These are phyloP conservation scores for Neofusicoccum kwambonambiense DNA, from an alignment of 2,329 filamentous ascomycete species.

Conservation along the genomic window DNA sequence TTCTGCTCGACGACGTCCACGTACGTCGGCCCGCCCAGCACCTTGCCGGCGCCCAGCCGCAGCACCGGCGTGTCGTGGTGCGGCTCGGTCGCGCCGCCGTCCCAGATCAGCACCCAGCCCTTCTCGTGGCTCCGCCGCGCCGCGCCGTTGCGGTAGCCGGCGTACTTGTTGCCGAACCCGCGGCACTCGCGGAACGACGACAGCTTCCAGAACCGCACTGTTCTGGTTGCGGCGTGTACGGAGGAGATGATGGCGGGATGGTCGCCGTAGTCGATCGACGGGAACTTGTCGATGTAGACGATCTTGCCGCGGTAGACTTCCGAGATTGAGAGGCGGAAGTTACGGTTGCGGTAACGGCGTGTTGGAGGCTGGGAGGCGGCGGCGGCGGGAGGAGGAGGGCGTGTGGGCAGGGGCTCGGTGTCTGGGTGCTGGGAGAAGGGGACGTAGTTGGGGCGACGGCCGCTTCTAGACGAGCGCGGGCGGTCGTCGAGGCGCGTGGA, in stretches of 20 bases:
- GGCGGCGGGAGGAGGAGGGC: not conserved
- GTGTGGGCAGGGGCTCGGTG: too few species aligned
- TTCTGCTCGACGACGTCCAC: not conserved
- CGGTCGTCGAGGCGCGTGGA: too few species aligned
- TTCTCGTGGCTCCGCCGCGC: not conserved
- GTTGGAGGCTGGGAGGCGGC: not conserved
- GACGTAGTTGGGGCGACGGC: too few species aligned
- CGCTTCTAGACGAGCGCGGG: too few species aligned
- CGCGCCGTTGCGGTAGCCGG: not conserved
- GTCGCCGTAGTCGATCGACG: not conserved
- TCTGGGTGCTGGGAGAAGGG: too few species aligned
- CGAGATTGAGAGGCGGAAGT: not conserved
- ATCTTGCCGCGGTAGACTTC: not conserved
- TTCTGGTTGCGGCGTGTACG: fast-evolving
- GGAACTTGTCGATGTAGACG: not conserved
- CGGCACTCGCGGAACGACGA: not conserved
- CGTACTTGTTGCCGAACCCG: not conserved
- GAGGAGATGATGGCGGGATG: not conserved
- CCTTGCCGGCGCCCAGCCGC: not conserved
- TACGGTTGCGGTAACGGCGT: not conserved
- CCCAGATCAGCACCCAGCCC: not conserved
- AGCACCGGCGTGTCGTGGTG: not conserved
- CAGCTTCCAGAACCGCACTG: not conserved
- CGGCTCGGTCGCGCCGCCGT: not conserved
- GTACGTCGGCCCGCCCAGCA: not conserved